Conservation (phyloP, 2,329 filamentous ascomycete species). For the Herpotrichia juniperi region DNA sequence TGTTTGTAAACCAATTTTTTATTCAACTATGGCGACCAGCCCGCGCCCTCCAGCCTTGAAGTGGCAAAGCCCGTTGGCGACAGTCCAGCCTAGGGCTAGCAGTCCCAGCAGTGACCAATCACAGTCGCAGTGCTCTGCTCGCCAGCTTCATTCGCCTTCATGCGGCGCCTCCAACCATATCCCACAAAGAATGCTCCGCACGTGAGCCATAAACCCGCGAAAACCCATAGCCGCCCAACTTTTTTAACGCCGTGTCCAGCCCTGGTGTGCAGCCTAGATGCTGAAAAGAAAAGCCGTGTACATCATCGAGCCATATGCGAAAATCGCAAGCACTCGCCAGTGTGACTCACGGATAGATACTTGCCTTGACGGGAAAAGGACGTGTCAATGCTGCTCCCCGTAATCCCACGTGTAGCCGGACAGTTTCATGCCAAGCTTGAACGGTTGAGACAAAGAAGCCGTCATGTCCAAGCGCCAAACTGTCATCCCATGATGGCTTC, state of each 20-base stretch:
- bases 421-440: slow-evolving; percentile 18
- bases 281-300: neutral
- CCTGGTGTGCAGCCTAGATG: neutral
- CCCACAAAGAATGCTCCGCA: slow-evolving; percentile 24
- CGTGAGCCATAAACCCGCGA: slow-evolving; percentile 8
- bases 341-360: slow-evolving; percentile 15
- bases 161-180: slow-evolving; percentile 27
- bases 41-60: slow-evolving; percentile 12
- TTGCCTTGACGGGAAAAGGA: slow-evolving; percentile 18
- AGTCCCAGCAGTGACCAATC: slow-evolving; percentile 26
- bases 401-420: slow-evolving; percentile 27
- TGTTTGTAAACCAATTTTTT: slow-evolving; percentile 13
- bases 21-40: slow-evolving; percentile 10
- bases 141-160: slow-evolving; percentile 31
- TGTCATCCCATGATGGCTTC: slow-evolving; percentile 19
- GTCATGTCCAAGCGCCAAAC: slow-evolving; percentile 17
- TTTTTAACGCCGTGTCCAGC: slow-evolving; percentile 5
- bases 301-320: slow-evolving; percentile 6
- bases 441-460: slow-evolving; percentile 25
- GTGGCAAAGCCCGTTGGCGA: slow-evolving; percentile 17
- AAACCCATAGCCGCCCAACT: slow-evolving; percentile 20
- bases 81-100: slow-evolving; percentile 10
- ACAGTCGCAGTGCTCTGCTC: slow-evolving; percentile 19
- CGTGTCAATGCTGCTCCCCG: slow-evolving; percentile 14
- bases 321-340: slow-evolving; percentile 5